Conservation (phyloP, 345 rosid species). For the Citrus australasica region DNA sequence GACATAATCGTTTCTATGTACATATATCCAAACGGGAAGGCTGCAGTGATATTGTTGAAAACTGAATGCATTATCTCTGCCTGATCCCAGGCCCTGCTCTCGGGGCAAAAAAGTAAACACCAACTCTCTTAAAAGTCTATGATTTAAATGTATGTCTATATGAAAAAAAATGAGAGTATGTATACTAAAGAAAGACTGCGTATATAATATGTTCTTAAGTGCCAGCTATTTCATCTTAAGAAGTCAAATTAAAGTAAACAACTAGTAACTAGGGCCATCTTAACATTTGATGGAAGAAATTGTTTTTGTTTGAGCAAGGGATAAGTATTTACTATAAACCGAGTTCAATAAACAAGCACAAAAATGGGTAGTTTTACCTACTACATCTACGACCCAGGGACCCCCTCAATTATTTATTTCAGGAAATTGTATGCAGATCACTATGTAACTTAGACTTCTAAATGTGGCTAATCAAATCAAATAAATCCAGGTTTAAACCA, state of each 20-base stretch:
- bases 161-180: no score
- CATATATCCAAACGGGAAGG: background rate
- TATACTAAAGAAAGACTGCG: no score
- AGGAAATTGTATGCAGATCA: background rate
- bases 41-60: background rate
- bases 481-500: background rate
- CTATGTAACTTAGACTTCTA: background rate
- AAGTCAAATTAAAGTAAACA: background rate
- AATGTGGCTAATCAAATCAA: no score
- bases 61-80: background rate
- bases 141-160: no score
- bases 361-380: conserved; percentile 19
- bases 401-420: background rate
- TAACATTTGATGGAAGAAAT: background rate
- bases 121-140: no score
- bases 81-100: background rate
- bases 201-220: background rate
- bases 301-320: background rate
- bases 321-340: background rate
- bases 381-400: background rate
- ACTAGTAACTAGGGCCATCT: background rate
- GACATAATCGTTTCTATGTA: background rate
- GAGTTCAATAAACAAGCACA: background rate
- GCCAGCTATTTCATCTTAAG: background rate
- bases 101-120: background rate